These are phyloP conservation scores for Aspergillus bombycis DNA, from an alignment of 2,329 filamentous ascomycete species.

Conservation along the genomic window DNA sequence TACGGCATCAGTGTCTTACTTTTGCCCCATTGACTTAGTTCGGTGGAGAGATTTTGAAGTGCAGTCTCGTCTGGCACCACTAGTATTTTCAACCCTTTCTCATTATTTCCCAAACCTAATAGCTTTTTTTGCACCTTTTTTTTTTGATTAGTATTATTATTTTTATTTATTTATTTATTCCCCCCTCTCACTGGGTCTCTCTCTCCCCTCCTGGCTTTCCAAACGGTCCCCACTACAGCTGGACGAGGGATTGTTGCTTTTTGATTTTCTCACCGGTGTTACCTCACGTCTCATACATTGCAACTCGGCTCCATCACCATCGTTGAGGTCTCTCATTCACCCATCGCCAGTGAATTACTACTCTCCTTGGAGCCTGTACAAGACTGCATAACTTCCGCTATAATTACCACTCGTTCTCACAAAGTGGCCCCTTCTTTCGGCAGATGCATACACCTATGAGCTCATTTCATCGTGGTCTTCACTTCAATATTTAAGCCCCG, in stretches of 20 bases:
- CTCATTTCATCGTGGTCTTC: conserved; percentile 16
- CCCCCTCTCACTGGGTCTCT: conserved; percentile 5
- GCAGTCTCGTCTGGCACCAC: neutral
- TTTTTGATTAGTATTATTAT: conserved; percentile 12
- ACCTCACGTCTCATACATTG: conserved; percentile 26
- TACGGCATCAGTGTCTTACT: conserved; percentile 3
- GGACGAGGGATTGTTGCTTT: conserved; percentile 13
- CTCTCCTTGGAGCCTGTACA: neutral
- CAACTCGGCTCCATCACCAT: conserved; percentile 21
- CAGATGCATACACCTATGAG: conserved; percentile 19
- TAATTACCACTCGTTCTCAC: conserved; percentile 10
- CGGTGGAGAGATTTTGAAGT: conserved; percentile 4
- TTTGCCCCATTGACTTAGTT: neutral
- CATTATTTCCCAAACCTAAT: neutral
- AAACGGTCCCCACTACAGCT: conserved; percentile 16
- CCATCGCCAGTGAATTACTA: conserved; percentile 1
- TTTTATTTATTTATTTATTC: conserved; percentile 12
- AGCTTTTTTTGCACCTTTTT: conserved; percentile 13
- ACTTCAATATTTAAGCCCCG: conserved; percentile 8
- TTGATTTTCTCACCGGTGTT: conserved; percentile 18
- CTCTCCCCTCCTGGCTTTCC: neutral
- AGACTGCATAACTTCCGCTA: neutral
- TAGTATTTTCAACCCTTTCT: neutral
- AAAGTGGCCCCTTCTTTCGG: conserved; percentile 15
- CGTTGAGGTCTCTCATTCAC: neutral